phyloP scores from a whole-genome alignment of 1,284 basidiomycete genomes.

The Malassezia slooffiae region DNA sequence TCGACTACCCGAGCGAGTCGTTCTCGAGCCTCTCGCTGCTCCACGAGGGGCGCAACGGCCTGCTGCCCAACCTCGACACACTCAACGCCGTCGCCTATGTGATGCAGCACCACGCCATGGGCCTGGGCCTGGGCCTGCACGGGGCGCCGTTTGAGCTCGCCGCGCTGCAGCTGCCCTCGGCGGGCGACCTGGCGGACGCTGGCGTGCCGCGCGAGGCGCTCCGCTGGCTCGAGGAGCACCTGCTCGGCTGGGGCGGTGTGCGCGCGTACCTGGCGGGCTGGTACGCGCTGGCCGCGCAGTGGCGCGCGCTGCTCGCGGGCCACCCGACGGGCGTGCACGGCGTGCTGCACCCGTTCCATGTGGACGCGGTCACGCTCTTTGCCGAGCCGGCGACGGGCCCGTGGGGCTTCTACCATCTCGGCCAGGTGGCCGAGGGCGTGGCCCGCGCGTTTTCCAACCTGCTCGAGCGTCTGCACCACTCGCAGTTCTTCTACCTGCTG shows the following conservation, averaged over 20 bases:
- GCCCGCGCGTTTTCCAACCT: conserved; percentile 41
- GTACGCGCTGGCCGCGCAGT: conserved; percentile 30
- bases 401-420: conserved; percentile 86
- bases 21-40: conserved; percentile 86
- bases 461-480: conserved; percentile 44
- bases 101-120: conserved; percentile 55
- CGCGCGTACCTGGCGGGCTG: conserved; percentile 4
- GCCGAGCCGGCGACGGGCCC: conserved; percentile 77
- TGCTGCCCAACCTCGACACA: conserved; percentile 88
- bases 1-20: conserved; percentile 93
- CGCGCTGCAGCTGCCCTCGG: not conserved
- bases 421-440: conserved; percentile 47
- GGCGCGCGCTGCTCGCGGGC: conserved; percentile 53
- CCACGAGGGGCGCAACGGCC: conserved; percentile 87
- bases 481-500: conserved; percentile 44
- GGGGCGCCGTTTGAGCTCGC: conserved; percentile 2
- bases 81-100: conserved; percentile 72
- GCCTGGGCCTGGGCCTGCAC: conserved; percentile 3
- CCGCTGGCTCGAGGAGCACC: conserved; percentile 2
- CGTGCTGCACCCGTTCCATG: conserved; percentile 60
- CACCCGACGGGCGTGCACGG: conserved; percentile 27
- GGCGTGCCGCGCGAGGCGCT: conserved; percentile 2
- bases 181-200: not conserved
- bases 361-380: conserved; percentile 85
- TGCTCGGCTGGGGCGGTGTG: conserved; percentile 3